Conservation (phyloP, 1,139 yeast species). For the Candida mesenterica region DNA sequence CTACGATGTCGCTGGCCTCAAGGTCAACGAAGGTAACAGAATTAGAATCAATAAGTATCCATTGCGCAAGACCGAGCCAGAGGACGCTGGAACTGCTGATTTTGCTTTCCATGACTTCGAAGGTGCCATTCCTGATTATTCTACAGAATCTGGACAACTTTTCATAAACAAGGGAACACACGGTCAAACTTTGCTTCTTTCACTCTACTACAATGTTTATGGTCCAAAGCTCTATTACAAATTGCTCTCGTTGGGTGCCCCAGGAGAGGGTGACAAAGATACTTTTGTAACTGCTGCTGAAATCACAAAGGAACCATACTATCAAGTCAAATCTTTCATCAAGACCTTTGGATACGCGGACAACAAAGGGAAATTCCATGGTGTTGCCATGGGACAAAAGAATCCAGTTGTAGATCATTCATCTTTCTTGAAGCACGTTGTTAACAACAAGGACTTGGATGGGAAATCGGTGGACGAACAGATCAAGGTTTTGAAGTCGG, state of each 20-base stretch:
- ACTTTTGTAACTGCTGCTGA: slow-evolving; percentile 60
- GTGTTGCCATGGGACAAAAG: slow-evolving; percentile 44
- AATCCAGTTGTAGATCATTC: slow-evolving; percentile 32
- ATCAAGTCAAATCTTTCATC: slow-evolving; percentile 47
- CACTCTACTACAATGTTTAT: slow-evolving; percentile 55
- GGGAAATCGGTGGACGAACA: slow-evolving; percentile 18
- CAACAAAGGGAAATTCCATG: slow-evolving; percentile 25
- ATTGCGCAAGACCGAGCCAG: slow-evolving; percentile 3
- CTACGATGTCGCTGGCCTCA: slow-evolving; percentile 61
- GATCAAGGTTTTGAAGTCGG: slow-evolving; percentile 19
- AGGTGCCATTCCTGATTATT: slow-evolving; percentile 60
- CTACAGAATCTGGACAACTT: slow-evolving; percentile 64
- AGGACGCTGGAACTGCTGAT: slow-evolving; percentile 4
- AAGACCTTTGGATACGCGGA: slow-evolving; percentile 33
- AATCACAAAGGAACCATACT: slow-evolving; percentile 44
- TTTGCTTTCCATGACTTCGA: slow-evolving; percentile 49
- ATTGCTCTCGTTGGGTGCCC: slow-evolving; percentile 56
- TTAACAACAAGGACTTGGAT: slow-evolving; percentile 9
- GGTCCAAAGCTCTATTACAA: slow-evolving; percentile 59
- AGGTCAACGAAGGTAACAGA: slow-evolving; percentile 33
- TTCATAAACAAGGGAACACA: slow-evolving; percentile 54
- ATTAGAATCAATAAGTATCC: slow-evolving; percentile 18
- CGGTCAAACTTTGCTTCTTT: slow-evolving; percentile 48
- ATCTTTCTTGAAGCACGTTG: slow-evolving; percentile 15
- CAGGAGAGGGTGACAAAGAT: slow-evolving; percentile 70